Evolutionary conservation across 1,284 basidiomycete genomes (phyloP).

Genomic region (Naganishia sp.): DNA sequence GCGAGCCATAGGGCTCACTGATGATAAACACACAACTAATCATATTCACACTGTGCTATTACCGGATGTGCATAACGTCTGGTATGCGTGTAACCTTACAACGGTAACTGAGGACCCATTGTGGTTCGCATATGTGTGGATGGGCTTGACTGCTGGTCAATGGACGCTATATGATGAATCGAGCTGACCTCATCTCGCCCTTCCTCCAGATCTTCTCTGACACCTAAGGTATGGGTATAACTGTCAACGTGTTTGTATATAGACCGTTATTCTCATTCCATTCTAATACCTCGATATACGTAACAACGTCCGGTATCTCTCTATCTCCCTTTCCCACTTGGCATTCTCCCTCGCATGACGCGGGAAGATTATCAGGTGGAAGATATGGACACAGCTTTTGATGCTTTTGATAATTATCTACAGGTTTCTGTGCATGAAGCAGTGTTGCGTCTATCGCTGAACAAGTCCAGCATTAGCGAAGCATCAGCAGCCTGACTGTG

Average conservation of each 20-base stretch:
- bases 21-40: slow-evolving; percentile 28
- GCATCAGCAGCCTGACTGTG: too few relatives aligned
- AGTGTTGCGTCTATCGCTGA: too few relatives aligned
- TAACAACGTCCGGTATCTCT: too few relatives aligned
- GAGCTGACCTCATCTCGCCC: not conserved
- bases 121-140: slow-evolving; percentile 14
- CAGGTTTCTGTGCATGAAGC: too few relatives aligned
- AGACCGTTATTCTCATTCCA: too few relatives aligned
- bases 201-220: not conserved
- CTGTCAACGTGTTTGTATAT: not conserved
- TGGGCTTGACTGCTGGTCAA: not conserved
- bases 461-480: too few relatives aligned
- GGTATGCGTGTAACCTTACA: slow-evolving; percentile 31
- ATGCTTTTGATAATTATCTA: too few relatives aligned
- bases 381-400: too few relatives aligned
- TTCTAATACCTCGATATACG: too few relatives aligned
- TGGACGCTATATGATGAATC: not conserved
- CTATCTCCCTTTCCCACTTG: too few relatives aligned
- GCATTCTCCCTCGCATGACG: too few relatives aligned
- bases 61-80: slow-evolving; percentile 30
- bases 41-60: slow-evolving; percentile 30
- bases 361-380: too few relatives aligned
- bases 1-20: slow-evolving; percentile 25
- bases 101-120: slow-evolving; percentile 27
- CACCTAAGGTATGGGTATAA: not conserved